Evolutionary conservation across 1,284 basidiomycete genomes (phyloP), one percentile per base, ranked within the genome.

Genomic region (Apiotrichum veenhuisii): DNA sequence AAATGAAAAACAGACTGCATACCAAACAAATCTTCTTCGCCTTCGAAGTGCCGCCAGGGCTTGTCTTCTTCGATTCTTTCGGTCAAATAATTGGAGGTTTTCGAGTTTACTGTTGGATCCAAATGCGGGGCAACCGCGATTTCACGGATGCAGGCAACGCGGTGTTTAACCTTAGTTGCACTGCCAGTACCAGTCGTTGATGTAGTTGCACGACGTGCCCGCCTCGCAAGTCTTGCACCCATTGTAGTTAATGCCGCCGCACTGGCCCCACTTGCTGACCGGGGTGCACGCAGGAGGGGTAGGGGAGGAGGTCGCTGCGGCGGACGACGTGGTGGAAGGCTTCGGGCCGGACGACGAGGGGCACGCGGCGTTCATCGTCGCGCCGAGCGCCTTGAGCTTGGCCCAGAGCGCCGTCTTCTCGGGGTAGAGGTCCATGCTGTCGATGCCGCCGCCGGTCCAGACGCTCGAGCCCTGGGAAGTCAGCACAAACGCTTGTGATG

Each of bases 171-270:
- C 43, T 34, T 48, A 48, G 33, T 37, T 33, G 46, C 46, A 48
- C 46, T 48, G 46, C 33, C 34, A 48, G 46, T 48, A 48, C 46
- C 46, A 48, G 33, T 48, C 46, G 46, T 48, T 48, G 18, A 1
- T 8, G 46, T 23, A 37, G 1, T 20, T 48, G 46, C 46, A 48
- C 15, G 46, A 37, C n/a, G 33, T 37, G 20, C 34, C 34, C 20
- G 46, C 17, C 7, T 15, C 46, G 34, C 46, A 48, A 14, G 34
- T 33, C 30, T 33, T 48, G 46, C 46, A 48, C 34, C 46, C 46
- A 22, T 20, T 37, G 33, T 37, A 48, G 33, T 14, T 2, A 15
- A 22, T 11, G 22, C 46, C 46, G 18, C 46, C 46, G 34, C 46
- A 48, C 46, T 48, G 46, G 46, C 46, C 46, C 20, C 23, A 48